Evolutionary conservation across 805 yeast species (phyloP), one percentile per base, ranked within the genome.

Genomic region (Komagataella populi): DNA sequence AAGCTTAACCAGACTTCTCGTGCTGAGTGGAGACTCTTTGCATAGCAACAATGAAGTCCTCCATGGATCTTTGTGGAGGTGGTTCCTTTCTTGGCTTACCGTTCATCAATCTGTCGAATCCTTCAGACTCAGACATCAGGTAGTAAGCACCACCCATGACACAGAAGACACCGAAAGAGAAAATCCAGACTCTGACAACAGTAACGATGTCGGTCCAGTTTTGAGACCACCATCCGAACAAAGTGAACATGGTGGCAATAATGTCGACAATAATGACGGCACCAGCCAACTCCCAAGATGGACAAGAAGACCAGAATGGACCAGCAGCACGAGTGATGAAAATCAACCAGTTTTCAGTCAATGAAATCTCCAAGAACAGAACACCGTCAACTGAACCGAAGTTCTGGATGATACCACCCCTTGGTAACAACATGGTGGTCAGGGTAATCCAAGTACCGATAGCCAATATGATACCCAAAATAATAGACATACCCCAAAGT

Each of bases 161-260:
- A 79, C 96, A 89, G 91, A 89, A 89, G 73, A 86, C 84, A 80
- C 96, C 96, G 77, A 89, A 84, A 56, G 96, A 88, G 87, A 87
- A 88, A 68, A 89, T 73, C 93, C 93, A 89, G 72, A 85, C 81
- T 79, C 96, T 84, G 70, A 84, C 90, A 68, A 89, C 95, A 53
- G 96, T 83, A 62, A 89, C 96, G 61, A 89, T 84, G 74, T 91
- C 95, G 70, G 91, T 89, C 89, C 93, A 87, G 83, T 89, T 89
- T 73, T 87, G 95, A 60, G 95, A 84, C 91, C 95, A 88, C 96
- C 96, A 89, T 63, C 96, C 96, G 82, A 87, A 89, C 67, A 88
- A 72, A 64, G 88, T 75, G 83, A 88, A 89, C 81, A 86, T 78
- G 57, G 96, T 89, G 60, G 96, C 95, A 63, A 89, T 73, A 77